Evolutionary conservation across 1,139 yeast genomes (phyloP).

Genomic region (Pichia sp.): DNA sequence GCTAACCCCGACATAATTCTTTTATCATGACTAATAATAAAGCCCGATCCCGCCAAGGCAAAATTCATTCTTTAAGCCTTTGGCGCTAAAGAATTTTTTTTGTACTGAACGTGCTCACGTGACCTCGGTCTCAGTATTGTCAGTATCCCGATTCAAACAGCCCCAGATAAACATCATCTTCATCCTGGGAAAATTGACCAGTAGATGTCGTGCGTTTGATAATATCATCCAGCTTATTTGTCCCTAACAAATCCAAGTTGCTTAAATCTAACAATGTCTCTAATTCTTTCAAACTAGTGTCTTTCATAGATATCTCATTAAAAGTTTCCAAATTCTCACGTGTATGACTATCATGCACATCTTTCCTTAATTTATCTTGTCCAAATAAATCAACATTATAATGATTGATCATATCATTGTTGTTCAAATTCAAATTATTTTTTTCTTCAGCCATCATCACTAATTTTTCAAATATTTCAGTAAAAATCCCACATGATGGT

Average conservation of each 20-base stretch:
- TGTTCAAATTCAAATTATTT: not conserved
- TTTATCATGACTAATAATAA: too few relatives aligned
- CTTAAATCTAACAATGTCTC: conserved; percentile 11
- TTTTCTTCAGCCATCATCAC: conserved; percentile 12
- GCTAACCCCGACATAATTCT: too few relatives aligned
- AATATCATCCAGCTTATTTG: conserved; percentile 8
- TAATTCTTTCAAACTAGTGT: conserved; percentile 4
- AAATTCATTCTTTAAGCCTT: too few relatives aligned
- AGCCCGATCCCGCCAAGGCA: too few relatives aligned
- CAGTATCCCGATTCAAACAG: too few relatives aligned
- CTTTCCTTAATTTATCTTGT: conserved; percentile 2
- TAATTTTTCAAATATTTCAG: conserved; percentile 19
- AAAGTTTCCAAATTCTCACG: conserved; percentile 11
- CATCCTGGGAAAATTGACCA: not conserved
- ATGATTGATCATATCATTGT: not conserved
- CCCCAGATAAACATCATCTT: too few relatives aligned
- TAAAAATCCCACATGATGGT: conserved; percentile 12
- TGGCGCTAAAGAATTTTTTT: too few relatives aligned
- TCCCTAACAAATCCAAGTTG: conserved; percentile 11
- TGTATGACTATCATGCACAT: conserved; percentile 3
- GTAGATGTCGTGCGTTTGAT: conserved; percentile 9
- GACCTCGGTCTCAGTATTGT: too few relatives aligned
- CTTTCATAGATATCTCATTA: conserved; percentile 7
- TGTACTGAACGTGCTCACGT: too few relatives aligned
- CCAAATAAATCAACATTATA: conserved; percentile 2